phyloP scores from a whole-genome alignment of 2,329 filamentous ascomycete species.

The Cytospora leucostoma region DNA sequence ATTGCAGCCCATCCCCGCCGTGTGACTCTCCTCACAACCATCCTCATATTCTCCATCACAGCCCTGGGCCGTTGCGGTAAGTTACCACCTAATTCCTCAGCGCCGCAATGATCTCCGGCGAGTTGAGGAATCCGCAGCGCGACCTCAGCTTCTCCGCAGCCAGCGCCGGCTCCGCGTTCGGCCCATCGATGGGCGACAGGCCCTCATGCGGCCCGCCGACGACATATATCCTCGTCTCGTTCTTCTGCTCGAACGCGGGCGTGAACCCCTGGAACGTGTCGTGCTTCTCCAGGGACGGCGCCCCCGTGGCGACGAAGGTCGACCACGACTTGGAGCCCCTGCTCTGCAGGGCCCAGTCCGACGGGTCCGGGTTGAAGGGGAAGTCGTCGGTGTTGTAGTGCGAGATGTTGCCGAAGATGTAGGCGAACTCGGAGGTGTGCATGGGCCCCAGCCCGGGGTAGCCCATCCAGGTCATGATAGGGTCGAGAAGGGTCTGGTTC shows the following conservation, averaged over 20 bases:
- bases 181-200: conserved; percentile 42
- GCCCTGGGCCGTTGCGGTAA: background rate
- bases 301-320: conserved; percentile 45
- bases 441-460: conserved; percentile 46
- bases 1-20: too few relatives aligned
- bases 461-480: conserved; percentile 41
- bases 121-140: conserved; percentile 50
- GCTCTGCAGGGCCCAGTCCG: conserved; percentile 43
- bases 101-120: conserved; percentile 45
- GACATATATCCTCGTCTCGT: conserved; percentile 41
- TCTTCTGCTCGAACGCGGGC: conserved; percentile 37
- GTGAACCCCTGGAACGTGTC: conserved; percentile 46
- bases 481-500: conserved; percentile 56
- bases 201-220: conserved; percentile 48
- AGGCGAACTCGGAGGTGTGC: conserved; percentile 56
- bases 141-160: conserved; percentile 45
- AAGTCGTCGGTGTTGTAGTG: conserved; percentile 43
- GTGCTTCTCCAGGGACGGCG: conserved; percentile 35
- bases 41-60: background rate
- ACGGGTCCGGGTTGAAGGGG: conserved; percentile 40
- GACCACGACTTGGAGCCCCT: conserved; percentile 50
- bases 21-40: too few relatives aligned
- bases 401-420: conserved; percentile 50
- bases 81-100: conserved; percentile 43
- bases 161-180: conserved; percentile 39